phyloP scores from a whole-genome alignment of 192 early-diverging fungal genomes.

The Podila minutissima region DNA sequence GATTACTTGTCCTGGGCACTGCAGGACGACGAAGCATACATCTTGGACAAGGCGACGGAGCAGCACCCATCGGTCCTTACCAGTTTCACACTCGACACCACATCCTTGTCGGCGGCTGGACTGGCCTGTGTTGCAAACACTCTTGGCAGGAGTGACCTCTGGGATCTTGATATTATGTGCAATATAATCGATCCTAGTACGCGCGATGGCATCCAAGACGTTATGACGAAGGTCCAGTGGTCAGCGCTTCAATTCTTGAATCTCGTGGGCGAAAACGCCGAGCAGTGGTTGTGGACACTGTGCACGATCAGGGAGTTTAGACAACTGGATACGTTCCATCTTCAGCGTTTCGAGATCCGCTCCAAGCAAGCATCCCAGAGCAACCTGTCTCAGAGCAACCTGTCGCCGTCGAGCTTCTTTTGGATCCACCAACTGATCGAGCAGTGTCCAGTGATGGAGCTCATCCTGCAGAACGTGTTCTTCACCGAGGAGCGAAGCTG shows the following conservation, averaged over 20 bases:
- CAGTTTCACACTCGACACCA: not conserved
- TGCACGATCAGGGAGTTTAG: not conserved
- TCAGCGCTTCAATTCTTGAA: not conserved
- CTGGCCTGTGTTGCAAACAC: not conserved
- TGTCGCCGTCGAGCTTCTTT: not conserved
- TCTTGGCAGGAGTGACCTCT: not conserved
- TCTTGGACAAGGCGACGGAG: not conserved
- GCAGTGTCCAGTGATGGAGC: not conserved
- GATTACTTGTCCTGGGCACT: not conserved
- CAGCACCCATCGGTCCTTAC: not conserved
- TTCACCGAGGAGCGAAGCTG: not conserved
- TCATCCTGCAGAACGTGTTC: not conserved
- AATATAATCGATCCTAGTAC: not conserved
- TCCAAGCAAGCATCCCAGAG: not conserved
- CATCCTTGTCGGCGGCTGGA: not conserved
- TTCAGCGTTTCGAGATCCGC: not conserved
- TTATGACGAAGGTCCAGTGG: not conserved
- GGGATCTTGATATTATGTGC: not conserved
- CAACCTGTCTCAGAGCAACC: not conserved
- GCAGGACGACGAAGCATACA: constrained; percentile 1
- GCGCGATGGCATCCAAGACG: not conserved
- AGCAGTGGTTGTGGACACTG: not conserved
- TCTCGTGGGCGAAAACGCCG: not conserved
- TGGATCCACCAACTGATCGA: not conserved
- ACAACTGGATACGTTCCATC: not conserved